Conservation (phyloP, 2,329 filamentous ascomycete species). For the Fusarium duplospermum region DNA sequence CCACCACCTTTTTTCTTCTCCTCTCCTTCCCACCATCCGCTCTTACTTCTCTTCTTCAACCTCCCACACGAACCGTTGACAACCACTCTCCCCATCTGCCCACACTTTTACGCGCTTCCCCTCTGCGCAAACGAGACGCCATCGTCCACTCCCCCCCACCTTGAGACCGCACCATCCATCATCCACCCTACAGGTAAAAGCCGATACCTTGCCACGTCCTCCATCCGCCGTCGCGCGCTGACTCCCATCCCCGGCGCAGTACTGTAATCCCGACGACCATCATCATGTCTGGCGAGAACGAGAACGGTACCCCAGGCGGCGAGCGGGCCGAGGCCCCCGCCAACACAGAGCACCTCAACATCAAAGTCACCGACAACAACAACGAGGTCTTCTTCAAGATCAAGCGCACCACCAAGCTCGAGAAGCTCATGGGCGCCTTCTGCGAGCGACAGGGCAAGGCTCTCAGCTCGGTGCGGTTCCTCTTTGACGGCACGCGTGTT, state of each 20-base stretch:
- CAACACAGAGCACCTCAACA: slow-evolving; percentile 88
- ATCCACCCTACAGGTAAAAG: slow-evolving; percentile 25
- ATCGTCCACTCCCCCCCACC: slow-evolving; percentile 27
- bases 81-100: neutral
- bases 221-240: slow-evolving; percentile 22
- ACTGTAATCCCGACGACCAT: slow-evolving; percentile 34
- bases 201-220: slow-evolving; percentile 20
- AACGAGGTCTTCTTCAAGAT: slow-evolving; percentile 99
- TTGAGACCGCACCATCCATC: neutral
- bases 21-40: neutral
- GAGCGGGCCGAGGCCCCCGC: slow-evolving; percentile 58
- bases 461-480: slow-evolving; percentile 84
- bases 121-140: slow-evolving; percentile 11
- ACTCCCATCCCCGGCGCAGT: slow-evolving; percentile 21
- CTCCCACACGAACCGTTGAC: neutral
- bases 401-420: slow-evolving; percentile 93
- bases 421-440: slow-evolving; percentile 98
- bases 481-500: slow-evolving; percentile 96
- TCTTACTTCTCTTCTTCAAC: neutral
- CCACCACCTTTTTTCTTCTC: slow-evolving; percentile 8
- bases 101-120: neutral
- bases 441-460: slow-evolving; percentile 96
- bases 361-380: slow-evolving; percentile 99
- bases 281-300: slow-evolving; percentile 59
- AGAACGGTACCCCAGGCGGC: slow-evolving; percentile 63